Evolutionary conservation across 305 asterid species (phyloP).

Genomic region (Rubia tinctorum): DNA sequence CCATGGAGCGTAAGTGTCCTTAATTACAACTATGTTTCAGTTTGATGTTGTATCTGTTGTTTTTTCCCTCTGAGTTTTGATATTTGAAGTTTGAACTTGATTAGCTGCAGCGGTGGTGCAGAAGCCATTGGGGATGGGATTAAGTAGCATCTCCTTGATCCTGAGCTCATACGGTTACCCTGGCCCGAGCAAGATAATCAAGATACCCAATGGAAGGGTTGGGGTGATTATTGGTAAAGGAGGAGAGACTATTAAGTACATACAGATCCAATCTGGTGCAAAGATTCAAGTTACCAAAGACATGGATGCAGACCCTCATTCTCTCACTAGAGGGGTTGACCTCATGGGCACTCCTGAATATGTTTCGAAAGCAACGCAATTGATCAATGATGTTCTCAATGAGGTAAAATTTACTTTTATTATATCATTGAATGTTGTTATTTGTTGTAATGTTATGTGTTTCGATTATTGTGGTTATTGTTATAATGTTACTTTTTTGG

Average conservation of each 20-base stretch:
- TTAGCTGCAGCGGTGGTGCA: too few species aligned
- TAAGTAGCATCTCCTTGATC: constrained; percentile 37
- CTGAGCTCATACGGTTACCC: constrained; percentile 57
- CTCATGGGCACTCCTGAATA: constrained; percentile 84
- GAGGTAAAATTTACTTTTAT: constrained; percentile 45
- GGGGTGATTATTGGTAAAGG: constrained; percentile 89
- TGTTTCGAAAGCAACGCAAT: constrained; percentile 72
- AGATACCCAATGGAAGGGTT: constrained; percentile 80
- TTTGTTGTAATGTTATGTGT: not conserved
- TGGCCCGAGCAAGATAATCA: constrained; percentile 62
- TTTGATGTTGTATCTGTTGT: too few species aligned
- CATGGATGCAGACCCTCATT: constrained; percentile 76
- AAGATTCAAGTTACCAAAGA: constrained; percentile 92
- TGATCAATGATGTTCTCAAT: constrained; percentile 69
- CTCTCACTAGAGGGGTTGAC: constrained; percentile 72
- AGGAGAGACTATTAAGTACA: constrained; percentile 82
- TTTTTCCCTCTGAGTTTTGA: too few species aligned
- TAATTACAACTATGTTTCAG: too few species aligned
- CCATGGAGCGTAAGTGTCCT: too few species aligned
- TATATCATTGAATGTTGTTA: not conserved
- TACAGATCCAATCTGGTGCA: constrained; percentile 77
- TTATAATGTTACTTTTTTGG: too few species aligned
- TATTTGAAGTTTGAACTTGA: too few species aligned
- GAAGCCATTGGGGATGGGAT: constrained; percentile 26
- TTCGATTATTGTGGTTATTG: too few species aligned